A percentile compares a stretch with the other conserved stretches of the same genome.
Conservation (phyloP, 2,329 filamentous ascomycete genomes). For the Talaromyces verruculosus region DNA sequence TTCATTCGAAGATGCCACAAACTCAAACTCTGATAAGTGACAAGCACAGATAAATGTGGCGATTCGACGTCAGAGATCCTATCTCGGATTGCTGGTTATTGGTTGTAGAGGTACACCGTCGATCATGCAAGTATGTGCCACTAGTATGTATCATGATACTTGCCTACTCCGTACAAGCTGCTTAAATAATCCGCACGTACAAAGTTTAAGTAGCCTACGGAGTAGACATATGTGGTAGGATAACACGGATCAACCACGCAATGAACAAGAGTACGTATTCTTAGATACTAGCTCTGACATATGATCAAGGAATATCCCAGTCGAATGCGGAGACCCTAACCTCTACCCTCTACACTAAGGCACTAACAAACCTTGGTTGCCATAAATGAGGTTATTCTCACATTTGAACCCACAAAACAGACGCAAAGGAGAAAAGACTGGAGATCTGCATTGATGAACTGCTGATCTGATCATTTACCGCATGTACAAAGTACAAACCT, state of each 20-base stretch:
- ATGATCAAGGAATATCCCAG: constrained; percentile 2
- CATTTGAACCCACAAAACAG: constrained; percentile 2
- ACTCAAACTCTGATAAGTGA: not conserved
- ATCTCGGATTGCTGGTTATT: not conserved
- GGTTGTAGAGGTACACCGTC: not conserved
- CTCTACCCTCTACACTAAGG: not conserved
- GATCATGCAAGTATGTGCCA: not conserved
- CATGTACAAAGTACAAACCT: not conserved
- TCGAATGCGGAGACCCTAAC: constrained; percentile 4
- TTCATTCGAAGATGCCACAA: not conserved
- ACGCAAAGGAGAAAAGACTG: not conserved
- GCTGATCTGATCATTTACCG: not conserved
- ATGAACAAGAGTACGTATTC: not conserved
- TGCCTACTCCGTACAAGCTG: not conserved
- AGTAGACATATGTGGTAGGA: not conserved
- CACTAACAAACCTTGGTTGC: constrained; percentile 1
- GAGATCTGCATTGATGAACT: not conserved
- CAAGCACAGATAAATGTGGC: not conserved
- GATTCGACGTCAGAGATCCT: not conserved
- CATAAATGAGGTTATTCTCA: constrained; percentile 5
- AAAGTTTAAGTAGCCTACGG: not conserved
- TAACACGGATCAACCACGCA: not conserved
- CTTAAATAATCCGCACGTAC: not conserved
- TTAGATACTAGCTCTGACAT: not conserved
- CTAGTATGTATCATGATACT: not conserved